phyloP scores from a whole-genome alignment of 1,284 basidiomycete species.

The Rhodofomes roseus region DNA sequence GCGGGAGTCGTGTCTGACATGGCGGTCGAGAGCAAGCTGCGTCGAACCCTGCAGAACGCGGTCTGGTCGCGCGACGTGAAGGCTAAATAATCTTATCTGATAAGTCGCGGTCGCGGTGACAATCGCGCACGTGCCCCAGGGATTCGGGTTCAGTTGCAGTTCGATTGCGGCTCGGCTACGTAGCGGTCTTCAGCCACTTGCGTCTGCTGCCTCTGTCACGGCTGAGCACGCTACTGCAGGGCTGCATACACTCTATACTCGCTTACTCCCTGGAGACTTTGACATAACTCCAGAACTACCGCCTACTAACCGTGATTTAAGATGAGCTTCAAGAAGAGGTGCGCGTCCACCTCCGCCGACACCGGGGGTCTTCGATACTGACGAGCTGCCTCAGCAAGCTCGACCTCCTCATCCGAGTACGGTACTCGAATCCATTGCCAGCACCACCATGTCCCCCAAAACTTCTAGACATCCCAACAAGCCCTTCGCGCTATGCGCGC shows the following conservation, averaged over 20 bases:
- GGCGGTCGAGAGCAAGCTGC: neutral
- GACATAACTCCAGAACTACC: too few relatives aligned
- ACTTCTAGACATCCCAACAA: slow-evolving; percentile 83
- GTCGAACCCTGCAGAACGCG: slow-evolving; percentile 5
- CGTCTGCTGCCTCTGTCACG: too few relatives aligned
- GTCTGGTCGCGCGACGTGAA: neutral
- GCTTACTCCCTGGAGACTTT: too few relatives aligned
- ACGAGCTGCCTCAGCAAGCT: slow-evolving; percentile 49
- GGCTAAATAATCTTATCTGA: slow-evolving; percentile 10
- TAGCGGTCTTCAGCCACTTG: neutral
- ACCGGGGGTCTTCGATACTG: neutral
- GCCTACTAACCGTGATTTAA: neutral
- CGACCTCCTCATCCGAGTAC: slow-evolving; percentile 87
- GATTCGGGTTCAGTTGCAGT: neutral
- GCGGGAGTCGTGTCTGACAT: neutral
- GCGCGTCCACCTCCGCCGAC: neutral
- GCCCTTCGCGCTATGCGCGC: slow-evolving; percentile 79
- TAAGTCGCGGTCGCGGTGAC: slow-evolving; percentile 7
- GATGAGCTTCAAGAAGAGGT: slow-evolving; percentile 25
- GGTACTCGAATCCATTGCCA: slow-evolving; percentile 90
- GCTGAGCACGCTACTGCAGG: too few relatives aligned
- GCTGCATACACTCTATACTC: too few relatives aligned
- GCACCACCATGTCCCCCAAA: slow-evolving; percentile 94
- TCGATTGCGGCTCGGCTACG: neutral
- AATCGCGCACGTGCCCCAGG: neutral